A percentile compares a stretch with the other conserved stretches of the same genome.
Evolutionary conservation across 2,329 filamentous ascomycete genomes (phyloP).

Genomic region (Aspergillus pseudoviridinutans): DNA sequence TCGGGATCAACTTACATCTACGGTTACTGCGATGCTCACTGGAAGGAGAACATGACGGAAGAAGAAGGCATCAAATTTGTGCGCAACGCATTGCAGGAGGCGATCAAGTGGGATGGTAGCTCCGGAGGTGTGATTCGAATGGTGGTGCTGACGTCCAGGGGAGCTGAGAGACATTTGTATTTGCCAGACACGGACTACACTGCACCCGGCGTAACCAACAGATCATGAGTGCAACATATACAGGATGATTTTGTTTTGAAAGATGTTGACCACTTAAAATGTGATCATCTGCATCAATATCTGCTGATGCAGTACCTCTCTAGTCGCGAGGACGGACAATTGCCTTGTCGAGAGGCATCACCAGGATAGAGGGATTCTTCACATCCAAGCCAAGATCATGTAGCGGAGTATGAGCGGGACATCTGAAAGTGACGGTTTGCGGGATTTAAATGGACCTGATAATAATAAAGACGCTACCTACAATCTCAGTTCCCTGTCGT

Average conservation of each 20-base stretch:
- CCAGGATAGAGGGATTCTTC: neutral
- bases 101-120: conserved; percentile 99
- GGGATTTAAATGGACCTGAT: neutral
- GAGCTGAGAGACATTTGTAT: conserved; percentile 90
- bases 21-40: conserved; percentile 95
- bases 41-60: conserved; percentile 93
- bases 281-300: neutral
- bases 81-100: conserved; percentile 84
- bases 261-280: conserved; percentile 11
- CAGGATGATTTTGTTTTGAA: conserved; percentile 19
- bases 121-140: conserved; percentile 97
- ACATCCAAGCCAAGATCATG: neutral
- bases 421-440: neutral
- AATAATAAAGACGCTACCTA: neutral
- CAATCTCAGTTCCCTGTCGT: neutral
- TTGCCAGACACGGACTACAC: conserved; percentile 87
- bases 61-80: conserved; percentile 87
- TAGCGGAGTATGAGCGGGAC: neutral
- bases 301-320: neutral
- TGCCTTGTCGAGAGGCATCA: neutral
- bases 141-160: conserved; percentile 88
- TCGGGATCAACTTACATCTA: conserved; percentile 99
- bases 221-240: conserved; percentile 19
- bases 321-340: too few species aligned
- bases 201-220: conserved; percentile 57